Evolutionary conservation across 2,329 filamentous ascomycete species (phyloP), one percentile per base, ranked within the genome.

Genomic region (Aspergillus sergii): DNA sequence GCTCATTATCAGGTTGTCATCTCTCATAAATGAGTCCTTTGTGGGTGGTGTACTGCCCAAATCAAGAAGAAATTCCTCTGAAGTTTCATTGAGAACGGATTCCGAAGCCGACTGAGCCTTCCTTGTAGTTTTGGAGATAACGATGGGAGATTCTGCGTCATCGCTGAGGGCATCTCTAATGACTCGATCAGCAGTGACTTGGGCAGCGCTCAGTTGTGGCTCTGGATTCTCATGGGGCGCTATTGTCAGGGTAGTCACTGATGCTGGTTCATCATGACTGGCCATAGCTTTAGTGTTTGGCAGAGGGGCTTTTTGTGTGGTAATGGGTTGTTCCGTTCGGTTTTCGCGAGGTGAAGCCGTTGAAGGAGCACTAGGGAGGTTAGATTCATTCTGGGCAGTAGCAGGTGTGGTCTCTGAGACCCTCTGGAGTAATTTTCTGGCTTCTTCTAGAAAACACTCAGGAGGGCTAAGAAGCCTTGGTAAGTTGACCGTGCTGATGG

Each of bases 1-100:
- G 26, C 65, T 69, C 56, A 58, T 50, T 43, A 63, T 32, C n/a
- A 46, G 11, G 23, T n/a, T 51, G 26, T 53, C 12, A n/a, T 54
- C 30, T 45, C 26, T 56, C 16, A n/a, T 41, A 55, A 21, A 41
- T 4, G 41, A 32, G 21, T 23, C 39, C 30, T 57, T 57, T 7
- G 53, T 19, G 32, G 68, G 62, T 51, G 68, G 62, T 30, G 69
- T 59, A 34, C 36, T 45, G 21, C 58, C 62, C 19, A 74, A 57
- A 59, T 70, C 69, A 28, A 75, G 58, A 28, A 74, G 68, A n/a
- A 68, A 23, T n/a, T 28, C 43, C 28, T 56, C 32, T 11, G 26
- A 11, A 7, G 9, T 32, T n/a, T n/a, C 21, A n/a, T 30, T 32
- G 28, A 6, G 28, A 12, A 6, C 28, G 9, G 26, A 11, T 32